phyloP scores from a whole-genome alignment of 805 yeast genomes.

The Suhomyces vadensis region DNA sequence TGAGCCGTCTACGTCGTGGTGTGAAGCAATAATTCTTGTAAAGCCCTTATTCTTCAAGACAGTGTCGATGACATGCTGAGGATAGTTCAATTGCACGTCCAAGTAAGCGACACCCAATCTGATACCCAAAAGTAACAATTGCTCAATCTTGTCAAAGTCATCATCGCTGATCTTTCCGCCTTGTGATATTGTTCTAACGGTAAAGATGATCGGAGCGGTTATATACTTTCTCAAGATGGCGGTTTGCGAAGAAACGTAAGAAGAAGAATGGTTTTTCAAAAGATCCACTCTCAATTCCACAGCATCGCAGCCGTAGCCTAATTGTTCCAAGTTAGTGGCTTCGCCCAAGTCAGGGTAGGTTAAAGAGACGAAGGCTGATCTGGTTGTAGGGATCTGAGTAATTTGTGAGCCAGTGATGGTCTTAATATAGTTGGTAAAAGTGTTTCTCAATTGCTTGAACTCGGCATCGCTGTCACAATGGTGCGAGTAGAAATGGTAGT shows the following conservation, averaged over 20 bases:
- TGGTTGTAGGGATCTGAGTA: constrained; percentile 40
- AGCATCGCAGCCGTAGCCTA: constrained; percentile 73
- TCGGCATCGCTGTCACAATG: constrained; percentile 61
- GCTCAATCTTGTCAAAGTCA: constrained; percentile 46
- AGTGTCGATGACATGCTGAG: constrained; percentile 53
- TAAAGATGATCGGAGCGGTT: constrained; percentile 74
- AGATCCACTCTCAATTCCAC: constrained; percentile 83
- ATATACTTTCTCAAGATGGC: constrained; percentile 66
- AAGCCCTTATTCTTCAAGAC: constrained; percentile 54
- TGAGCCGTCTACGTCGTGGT: constrained; percentile 68
- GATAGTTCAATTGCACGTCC: constrained; percentile 75
- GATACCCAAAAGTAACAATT: constrained; percentile 61
- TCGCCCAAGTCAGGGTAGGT: constrained; percentile 62
- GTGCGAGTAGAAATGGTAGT: constrained; percentile 72
- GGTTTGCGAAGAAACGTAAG: constrained; percentile 71
- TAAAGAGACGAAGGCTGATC: constrained; percentile 73
- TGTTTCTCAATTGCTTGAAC: constrained; percentile 54
- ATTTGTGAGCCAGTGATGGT: constrained; percentile 59
- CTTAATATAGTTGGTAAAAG: constrained; percentile 59
- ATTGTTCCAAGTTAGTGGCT: constrained; percentile 48
- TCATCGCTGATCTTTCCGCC: constrained; percentile 80
- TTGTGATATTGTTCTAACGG: constrained; percentile 74
- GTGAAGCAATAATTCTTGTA: constrained; percentile 79
- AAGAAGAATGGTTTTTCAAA: constrained; percentile 49
- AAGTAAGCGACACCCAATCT: constrained; percentile 78